Base-by-base conservation (phyloP, 805 yeast species). In the Myxozyma neotropica region DNA sequence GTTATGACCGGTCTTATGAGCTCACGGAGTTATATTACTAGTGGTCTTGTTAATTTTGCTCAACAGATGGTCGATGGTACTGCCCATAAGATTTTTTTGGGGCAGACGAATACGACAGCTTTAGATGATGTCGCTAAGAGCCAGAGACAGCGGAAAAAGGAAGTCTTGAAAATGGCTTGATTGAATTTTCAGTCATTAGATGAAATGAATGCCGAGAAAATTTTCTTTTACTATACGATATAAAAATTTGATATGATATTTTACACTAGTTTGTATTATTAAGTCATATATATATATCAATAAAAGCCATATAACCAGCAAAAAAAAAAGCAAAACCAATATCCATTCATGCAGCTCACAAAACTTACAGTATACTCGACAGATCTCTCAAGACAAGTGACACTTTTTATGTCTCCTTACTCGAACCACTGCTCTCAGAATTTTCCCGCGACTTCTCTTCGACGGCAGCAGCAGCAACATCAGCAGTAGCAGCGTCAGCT, bases 101-200 rank as follows among this genome's bases (percentile, higher is more conserved):
- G 97, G 0, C 85, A 83, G 67, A 80, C 80, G 49, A 81, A 81
- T 64, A 79, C 80, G 46, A 82, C 85, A 68, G 97, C 96, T 0
- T 75, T 89, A 57, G 83, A 83, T 48, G 84, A 82, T 53, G 75
- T 88, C 68, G 80, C 77, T 54, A 72, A 69, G 56, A 26, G 61
- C 23, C 27, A 58, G 40, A 43, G 58, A 43, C 57, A 56, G 29
- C 51, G 47, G 43, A 24, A 43, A 19, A 38, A 35, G 26, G 35
- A 29, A 15, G 17, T 48, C 21, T 19, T 40, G 12, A 53, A 43
- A n/a, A 47, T 33, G 21, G 35, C n/a, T n/a, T n/a, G n/a, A n/a
- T n/a, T n/a, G n/a, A n/a, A n/a, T n/a, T n/a, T n/a, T n/a, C n/a
- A n/a, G n/a, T n/a, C n/a, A n/a, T n/a, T n/a, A n/a, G n/a, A n/a